Conservation (phyloP, 2,329 filamentous ascomycete species). For the Thelonectria olida region DNA sequence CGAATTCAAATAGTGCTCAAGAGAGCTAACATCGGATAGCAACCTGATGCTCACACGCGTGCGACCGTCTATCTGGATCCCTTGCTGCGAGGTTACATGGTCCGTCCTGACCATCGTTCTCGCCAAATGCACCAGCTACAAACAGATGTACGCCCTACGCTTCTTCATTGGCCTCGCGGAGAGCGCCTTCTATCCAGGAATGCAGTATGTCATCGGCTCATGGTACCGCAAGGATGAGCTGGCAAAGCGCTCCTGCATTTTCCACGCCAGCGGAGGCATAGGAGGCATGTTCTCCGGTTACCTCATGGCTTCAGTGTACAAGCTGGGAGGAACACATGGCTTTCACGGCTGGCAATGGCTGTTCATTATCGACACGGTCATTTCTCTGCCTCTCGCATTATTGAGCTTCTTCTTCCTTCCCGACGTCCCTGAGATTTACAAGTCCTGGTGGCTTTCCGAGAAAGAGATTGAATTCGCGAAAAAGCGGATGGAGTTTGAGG, state of each 20-base stretch:
- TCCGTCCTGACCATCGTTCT: conserved; percentile 40
- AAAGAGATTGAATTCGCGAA: conserved; percentile 38
- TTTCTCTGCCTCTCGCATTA: conserved; percentile 44
- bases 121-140: conserved; percentile 39
- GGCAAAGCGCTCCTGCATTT: conserved; percentile 52
- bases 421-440: conserved; percentile 38
- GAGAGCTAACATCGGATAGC: conserved; percentile 9
- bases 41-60: conserved; percentile 48
- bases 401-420: conserved; percentile 44
- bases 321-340: conserved; percentile 48
- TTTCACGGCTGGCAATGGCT: conserved; percentile 56
- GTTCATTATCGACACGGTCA: conserved; percentile 46
- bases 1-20: fast-evolving
- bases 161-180: conserved; percentile 54
- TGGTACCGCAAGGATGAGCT: conserved; percentile 56
- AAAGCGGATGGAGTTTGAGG: conserved; percentile 49
- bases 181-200: conserved; percentile 48
- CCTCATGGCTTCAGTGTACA: conserved; percentile 51
- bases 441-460: conserved; percentile 39
- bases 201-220: conserved; percentile 50
- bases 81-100: conserved; percentile 46
- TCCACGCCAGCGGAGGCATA: conserved; percentile 43
- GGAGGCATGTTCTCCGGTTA: conserved; percentile 41
- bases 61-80: conserved; percentile 51
- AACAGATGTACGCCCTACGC: conserved; percentile 49